These are phyloP conservation scores for Fomes fomentarius DNA, from an alignment of 1,284 basidiomycete genomes.

Conservation along the genomic window DNA sequence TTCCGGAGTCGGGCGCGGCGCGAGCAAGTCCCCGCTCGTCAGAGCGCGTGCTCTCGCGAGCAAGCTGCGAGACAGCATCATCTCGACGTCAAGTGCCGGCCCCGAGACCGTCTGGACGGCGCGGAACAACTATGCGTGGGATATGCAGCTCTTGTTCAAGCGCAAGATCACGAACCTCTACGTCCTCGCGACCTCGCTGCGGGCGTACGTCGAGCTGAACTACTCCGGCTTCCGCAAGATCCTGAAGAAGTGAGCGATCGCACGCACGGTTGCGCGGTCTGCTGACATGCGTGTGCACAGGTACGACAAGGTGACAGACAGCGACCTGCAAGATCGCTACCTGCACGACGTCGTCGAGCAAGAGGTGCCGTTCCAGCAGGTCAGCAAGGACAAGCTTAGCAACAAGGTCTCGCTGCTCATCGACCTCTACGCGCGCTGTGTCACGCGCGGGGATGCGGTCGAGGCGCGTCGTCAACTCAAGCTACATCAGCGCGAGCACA, in stretches of 20 bases:
- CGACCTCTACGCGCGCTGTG: slow-evolving; percentile 86
- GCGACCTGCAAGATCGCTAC: slow-evolving; percentile 83
- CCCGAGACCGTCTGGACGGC: slow-evolving; percentile 78
- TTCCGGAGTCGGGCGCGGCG: slow-evolving; percentile 15
- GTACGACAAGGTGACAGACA: slow-evolving; percentile 95
- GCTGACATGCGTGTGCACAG: slow-evolving; percentile 41
- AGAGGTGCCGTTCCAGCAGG: slow-evolving; percentile 68
- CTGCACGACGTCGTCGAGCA: slow-evolving; percentile 77
- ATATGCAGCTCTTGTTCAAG: slow-evolving; percentile 90
- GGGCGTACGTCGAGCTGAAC: slow-evolving; percentile 94
- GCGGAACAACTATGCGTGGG: slow-evolving; percentile 84
- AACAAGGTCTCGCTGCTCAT: slow-evolving; percentile 65
- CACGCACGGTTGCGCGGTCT: too few species aligned
- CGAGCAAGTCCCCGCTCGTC: slow-evolving; percentile 32
- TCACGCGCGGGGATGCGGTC: slow-evolving; percentile 75
- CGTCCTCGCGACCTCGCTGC: slow-evolving; percentile 81
- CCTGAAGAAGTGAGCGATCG: slow-evolving; percentile 79
- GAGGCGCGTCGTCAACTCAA: slow-evolving; percentile 84
- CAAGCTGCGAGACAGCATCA: slow-evolving; percentile 56
- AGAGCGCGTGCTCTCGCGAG: slow-evolving; percentile 46
- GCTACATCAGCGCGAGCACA: slow-evolving; percentile 89
- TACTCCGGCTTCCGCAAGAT: slow-evolving; percentile 96
- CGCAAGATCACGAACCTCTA: slow-evolving; percentile 89
- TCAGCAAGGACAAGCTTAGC: slow-evolving; percentile 68
- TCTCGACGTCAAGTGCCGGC: slow-evolving; percentile 37